These are phyloP conservation scores for Candida mattraensis DNA, from an alignment of 805 yeast species.

Conservation along the genomic window DNA sequence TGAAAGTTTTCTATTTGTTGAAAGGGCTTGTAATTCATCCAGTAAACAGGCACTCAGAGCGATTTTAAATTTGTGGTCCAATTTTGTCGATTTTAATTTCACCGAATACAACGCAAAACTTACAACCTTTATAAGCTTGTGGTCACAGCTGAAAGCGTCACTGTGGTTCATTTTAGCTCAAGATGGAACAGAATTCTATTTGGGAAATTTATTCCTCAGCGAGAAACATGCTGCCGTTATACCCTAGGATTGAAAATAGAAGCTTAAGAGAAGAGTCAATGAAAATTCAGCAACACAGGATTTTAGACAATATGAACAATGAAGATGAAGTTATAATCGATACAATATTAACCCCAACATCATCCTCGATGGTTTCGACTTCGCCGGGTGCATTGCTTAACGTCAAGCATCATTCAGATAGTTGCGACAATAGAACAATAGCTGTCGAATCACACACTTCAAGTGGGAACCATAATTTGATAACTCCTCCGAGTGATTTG, in stretches of 20 bases:
- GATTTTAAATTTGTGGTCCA: too few relatives aligned
- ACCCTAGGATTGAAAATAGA: slow-evolving; percentile 35
- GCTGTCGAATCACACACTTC: background rate
- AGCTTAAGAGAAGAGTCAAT: slow-evolving; percentile 30
- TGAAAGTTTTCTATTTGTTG: too few relatives aligned
- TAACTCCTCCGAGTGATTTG: slow-evolving; percentile 28
- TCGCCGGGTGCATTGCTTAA: slow-evolving; percentile 15
- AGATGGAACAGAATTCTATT: slow-evolving; percentile 32
- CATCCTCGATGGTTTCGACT: slow-evolving; percentile 14
- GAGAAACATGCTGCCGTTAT: slow-evolving; percentile 32
- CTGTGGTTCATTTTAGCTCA: slow-evolving; percentile 1
- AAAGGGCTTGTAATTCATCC: too few relatives aligned
- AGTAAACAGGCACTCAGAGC: too few relatives aligned
- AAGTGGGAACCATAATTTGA: slow-evolving; percentile 13
- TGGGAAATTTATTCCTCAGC: slow-evolving; percentile 38
- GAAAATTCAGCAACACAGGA: slow-evolving; percentile 21
- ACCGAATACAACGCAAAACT: too few relatives aligned
- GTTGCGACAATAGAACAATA: slow-evolving; percentile 3
- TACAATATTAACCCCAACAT: slow-evolving; percentile 24
- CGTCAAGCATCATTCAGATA: slow-evolving; percentile 2
- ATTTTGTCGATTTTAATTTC: too few relatives aligned
- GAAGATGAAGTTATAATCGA: slow-evolving; percentile 19
- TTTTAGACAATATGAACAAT: slow-evolving; percentile 7
- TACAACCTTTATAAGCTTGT: too few relatives aligned
- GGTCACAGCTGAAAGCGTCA: background rate